These are phyloP conservation scores for Pulveroboletus sp. DNA, from an alignment of 768 basidiomycete genomes.

Conservation along the genomic window DNA sequence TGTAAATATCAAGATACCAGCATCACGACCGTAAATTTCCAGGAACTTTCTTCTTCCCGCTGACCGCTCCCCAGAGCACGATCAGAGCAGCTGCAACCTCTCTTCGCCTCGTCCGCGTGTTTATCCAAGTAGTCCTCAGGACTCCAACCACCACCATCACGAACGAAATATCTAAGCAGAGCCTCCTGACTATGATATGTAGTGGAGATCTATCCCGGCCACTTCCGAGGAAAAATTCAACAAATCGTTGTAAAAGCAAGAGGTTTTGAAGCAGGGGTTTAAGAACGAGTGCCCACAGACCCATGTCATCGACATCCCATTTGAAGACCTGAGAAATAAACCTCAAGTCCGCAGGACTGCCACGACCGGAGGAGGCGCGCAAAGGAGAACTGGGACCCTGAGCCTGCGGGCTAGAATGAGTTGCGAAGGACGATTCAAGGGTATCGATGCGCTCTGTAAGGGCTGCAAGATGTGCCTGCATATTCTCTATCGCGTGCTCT, in stretches of 20 bases:
- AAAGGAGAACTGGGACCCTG: constrained; percentile 41
- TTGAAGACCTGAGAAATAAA: constrained; percentile 25
- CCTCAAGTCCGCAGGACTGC: constrained; percentile 37
- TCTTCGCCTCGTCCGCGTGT: constrained; percentile 60
- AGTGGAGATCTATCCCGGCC: constrained; percentile 57
- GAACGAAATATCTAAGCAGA: constrained; percentile 78
- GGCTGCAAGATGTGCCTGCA: constrained; percentile 79
- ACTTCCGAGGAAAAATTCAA: constrained; percentile 54
- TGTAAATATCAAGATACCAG: constrained; percentile 9
- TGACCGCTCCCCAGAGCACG: constrained; percentile 65
- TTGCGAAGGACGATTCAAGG: constrained; percentile 43
- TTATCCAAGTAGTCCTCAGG: constrained; percentile 57
- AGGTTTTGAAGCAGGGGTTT: constrained; percentile 56
- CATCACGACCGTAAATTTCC: constrained; percentile 7
- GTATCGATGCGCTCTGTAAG: constrained; percentile 78
- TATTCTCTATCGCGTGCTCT: constrained; percentile 72
- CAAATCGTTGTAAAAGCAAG: constrained; percentile 43
- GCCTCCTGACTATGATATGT: constrained; percentile 61
- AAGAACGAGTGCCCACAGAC: constrained; percentile 74
- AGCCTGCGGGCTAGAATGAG: constrained; percentile 23
- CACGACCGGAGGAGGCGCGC: constrained; percentile 37
- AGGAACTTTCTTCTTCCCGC: constrained; percentile 54
- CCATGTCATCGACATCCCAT: constrained; percentile 79
- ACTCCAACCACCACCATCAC: constrained; percentile 58
- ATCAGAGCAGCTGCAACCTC: constrained; percentile 64